phyloP scores from a whole-genome alignment of 192 early-diverging fungal species.

The Physocladia obscura region DNA sequence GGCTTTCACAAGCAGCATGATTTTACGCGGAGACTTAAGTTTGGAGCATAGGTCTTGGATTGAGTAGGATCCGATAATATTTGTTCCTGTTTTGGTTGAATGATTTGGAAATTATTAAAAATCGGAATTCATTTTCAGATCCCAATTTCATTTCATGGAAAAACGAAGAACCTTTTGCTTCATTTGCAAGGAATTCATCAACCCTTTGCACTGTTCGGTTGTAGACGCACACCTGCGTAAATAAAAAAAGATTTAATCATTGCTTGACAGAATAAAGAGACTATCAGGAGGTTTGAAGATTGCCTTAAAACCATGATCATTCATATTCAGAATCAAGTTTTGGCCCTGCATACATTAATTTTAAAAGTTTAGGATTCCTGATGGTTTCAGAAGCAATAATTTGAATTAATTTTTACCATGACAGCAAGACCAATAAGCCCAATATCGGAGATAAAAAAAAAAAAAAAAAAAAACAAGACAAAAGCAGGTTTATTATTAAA shows the following conservation, averaged over 20 bases:
- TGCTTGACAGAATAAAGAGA: neutral
- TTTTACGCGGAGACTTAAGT: conserved; percentile 92
- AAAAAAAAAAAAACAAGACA: neutral
- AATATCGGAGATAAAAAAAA: conserved; percentile 75
- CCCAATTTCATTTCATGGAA: too few species aligned
- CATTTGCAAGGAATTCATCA: conserved; percentile 88
- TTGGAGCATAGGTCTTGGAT: conserved; percentile 90
- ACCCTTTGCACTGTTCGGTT: conserved; percentile 95
- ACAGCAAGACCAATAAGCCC: conserved; percentile 99
- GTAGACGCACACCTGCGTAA: conserved; percentile 77
- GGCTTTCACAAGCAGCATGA: conserved; percentile 98
- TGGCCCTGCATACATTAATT: conserved; percentile 75
- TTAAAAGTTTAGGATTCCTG: too few species aligned
- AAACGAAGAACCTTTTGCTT: conserved; percentile 96
- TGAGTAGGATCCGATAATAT: conserved; percentile 89
- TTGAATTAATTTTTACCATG: conserved; percentile 71
- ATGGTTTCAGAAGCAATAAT: neutral
- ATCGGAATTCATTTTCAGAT: too few species aligned
- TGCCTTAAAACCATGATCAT: conserved; percentile 87
- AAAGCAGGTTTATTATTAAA: too few species aligned
- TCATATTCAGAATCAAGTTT: conserved; percentile 98
- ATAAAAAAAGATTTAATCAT: neutral
- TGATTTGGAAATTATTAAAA: too few species aligned
- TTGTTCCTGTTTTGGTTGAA: conserved; percentile 76
- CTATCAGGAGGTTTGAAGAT: too few species aligned